phyloP scores from a whole-genome alignment of 2,329 filamentous ascomycete genomes.

The Thielaviopsis punctulata region DNA sequence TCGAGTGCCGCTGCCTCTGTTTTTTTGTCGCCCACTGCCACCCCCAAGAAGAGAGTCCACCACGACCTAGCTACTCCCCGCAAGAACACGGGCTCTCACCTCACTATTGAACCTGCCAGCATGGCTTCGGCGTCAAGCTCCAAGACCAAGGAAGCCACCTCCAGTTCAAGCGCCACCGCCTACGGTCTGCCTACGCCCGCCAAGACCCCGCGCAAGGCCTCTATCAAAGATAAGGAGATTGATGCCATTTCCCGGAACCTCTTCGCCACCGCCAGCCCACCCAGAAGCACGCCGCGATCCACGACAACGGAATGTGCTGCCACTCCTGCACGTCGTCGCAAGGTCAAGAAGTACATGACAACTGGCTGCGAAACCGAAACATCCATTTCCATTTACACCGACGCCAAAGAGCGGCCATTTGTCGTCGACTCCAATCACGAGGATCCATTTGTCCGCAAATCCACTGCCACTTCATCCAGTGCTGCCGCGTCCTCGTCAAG shows the following conservation, averaged over 20 bases:
- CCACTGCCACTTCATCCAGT: conserved; percentile 1
- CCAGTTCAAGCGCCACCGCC: conserved; percentile 22
- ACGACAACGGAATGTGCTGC: conserved; percentile 33
- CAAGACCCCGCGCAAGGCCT: conserved; percentile 56
- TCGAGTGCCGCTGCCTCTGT: conserved; percentile 5
- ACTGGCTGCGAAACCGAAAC: conserved; percentile 38
- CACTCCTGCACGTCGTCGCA: conserved; percentile 41
- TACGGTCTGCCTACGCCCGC: conserved; percentile 57
- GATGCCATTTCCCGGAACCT: conserved; percentile 41
- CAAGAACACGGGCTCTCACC: conserved; percentile 6
- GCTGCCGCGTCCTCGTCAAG: conserved; percentile 20
- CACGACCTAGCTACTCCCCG: conserved; percentile 25
- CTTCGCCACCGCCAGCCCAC: conserved; percentile 25
- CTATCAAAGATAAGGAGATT: conserved; percentile 33
- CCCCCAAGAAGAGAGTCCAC: conserved; percentile 18
- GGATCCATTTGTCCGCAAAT: conserved; percentile 53
- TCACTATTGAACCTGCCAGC: conserved; percentile 27
- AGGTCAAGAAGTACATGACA: conserved; percentile 38
- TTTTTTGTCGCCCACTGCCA: conserved; percentile 16
- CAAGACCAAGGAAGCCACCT: conserved; percentile 16
- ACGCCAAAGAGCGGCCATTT: conserved; percentile 62
- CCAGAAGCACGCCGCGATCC: conserved; percentile 14
- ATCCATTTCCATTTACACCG: conserved; percentile 61
- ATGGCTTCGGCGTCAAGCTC: conserved; percentile 22
- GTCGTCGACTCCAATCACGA: conserved; percentile 45